Evolutionary conservation across 2,329 filamentous ascomycete species (phyloP), one percentile per base, ranked within the genome.

Genomic region (Tolypocladium inflatum): DNA sequence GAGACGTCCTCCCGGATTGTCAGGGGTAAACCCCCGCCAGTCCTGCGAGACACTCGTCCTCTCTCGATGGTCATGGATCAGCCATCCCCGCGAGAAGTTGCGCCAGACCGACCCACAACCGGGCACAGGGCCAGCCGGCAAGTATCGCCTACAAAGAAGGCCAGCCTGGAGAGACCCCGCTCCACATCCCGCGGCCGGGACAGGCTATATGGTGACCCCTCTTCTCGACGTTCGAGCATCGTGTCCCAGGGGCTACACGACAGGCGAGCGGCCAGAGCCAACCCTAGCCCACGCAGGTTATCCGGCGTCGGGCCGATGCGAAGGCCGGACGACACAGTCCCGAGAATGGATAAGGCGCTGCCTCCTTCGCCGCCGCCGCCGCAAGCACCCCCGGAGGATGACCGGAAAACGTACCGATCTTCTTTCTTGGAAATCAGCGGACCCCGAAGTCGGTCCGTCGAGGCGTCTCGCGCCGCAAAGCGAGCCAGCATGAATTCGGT

Each of bases 51-150:
- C 59, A 76, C 80, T 2, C 74, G 80, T 7, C 79, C 80, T 2
- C 68, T 84, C 11, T 84, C 81, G 1, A 76, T 81, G 53, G 80
- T 84, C 2, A 69, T 77, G 55, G 81, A 84, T 59, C 76, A 81
- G 52, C 79, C 80, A 0, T 81, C 80, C 0, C 78, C 79, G 1
- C 62, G 59, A 23, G 58, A 63, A 15, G 65, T 66, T 11, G 59
- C 66, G 13, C 62, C 67, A 2, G 64, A 68, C 30, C 63, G 70
- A 21, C 69, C 71, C 23, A 67, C 67, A 8, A 73, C 64, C 10
- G 60, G 62, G 17, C 63, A 68, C 51, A 42, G 42, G 57, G 56
- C 30, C 59, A 59, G 15, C 11, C 50, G 42, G 38, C 45, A 55
- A 2, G 55, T 52, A 19, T 57, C 61, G 6, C 57, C 58, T 1